Evolutionary conservation across 768 basidiomycete species (phyloP), one percentile per base, ranked within the genome.

Genomic region (Suillus variegatus): DNA sequence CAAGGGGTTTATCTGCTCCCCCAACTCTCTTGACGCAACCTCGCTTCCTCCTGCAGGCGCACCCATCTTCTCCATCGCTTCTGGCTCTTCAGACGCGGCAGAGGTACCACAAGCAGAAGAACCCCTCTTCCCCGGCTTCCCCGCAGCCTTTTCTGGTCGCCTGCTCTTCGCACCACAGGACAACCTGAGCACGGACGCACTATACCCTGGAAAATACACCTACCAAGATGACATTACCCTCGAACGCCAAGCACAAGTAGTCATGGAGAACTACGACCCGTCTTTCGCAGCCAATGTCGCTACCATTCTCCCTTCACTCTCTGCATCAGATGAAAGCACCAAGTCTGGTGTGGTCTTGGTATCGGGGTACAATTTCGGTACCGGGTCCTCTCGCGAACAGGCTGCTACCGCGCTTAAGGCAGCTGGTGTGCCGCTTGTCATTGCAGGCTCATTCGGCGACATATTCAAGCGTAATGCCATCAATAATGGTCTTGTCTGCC

Each of bases 391-490:
- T 35, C 89, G 97, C 62, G 97, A 99, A 79, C 97, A 99, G 75
- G 97, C 97, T 2, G 97, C 97, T 18, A 99, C 97, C 0, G 97
- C 97, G 2, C 88, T 99, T 68, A 95, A 95, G 75, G 87, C 95
- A 8, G 93, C 97, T 0, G 97, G 97, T 18, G 80, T 99, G 5
- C 94, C 95, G 5, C 82, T 97, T 60, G 95, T 99, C 63, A 85
- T 99, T 65, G 95, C 95, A n/a, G 97, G 96, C 41, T 97, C 95
- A 38, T 99, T 99, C 70, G 97, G 97, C 12, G 97, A 99, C 76
- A 99, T 99, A 73, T 99, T 97, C 85, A 98, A 99, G 82, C 89
- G 97, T 40, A 99, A 99, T 77, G 92, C 95, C 20, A 99, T 99
- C 81, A 99, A 99, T 81, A 99, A 99, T 74, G 97, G 95, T 12